Evolutionary conservation across 371 early-diverging fungal species (phyloP).

Genomic region (Mortierella sp.): DNA sequence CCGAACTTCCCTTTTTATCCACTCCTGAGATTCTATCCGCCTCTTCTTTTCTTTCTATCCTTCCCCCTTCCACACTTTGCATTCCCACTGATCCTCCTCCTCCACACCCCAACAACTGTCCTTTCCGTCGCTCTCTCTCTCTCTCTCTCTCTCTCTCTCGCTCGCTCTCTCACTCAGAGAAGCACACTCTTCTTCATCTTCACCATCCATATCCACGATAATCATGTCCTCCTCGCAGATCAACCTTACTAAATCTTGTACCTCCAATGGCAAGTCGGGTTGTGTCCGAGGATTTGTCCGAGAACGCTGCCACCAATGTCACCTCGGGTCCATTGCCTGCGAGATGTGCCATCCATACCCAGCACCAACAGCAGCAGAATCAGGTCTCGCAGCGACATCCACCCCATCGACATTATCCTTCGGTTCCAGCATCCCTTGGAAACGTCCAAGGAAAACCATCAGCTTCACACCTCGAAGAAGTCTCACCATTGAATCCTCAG

Average conservation of each 20-base stretch:
- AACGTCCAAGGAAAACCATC: conserved; percentile 1
- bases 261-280: conserved; percentile 14
- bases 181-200: too few species aligned
- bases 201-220: background rate
- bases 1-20: too few species aligned
- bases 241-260: conserved; percentile 14
- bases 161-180: too few species aligned
- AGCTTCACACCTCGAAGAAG: conserved; percentile 12
- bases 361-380: conserved; percentile 2
- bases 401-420: background rate
- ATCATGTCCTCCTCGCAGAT: background rate
- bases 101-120: background rate
- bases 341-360: conserved; percentile 26
- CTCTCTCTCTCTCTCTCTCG: background rate
- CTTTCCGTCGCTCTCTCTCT: conserved; percentile 2
- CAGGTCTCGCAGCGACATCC: background rate
- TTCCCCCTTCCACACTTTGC: background rate
- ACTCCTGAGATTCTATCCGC: too few species aligned
- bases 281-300: conserved; percentile 47
- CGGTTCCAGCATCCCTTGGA: too few species aligned
- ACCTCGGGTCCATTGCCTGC: conserved; percentile 34
- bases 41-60: too few species aligned
- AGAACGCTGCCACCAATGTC: conserved; percentile 37
- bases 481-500: conserved; percentile 18
- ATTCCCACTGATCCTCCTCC: background rate